phyloP scores from a whole-genome alignment of 371 early-diverging fungal species.

The Haplosporangium sp. region DNA sequence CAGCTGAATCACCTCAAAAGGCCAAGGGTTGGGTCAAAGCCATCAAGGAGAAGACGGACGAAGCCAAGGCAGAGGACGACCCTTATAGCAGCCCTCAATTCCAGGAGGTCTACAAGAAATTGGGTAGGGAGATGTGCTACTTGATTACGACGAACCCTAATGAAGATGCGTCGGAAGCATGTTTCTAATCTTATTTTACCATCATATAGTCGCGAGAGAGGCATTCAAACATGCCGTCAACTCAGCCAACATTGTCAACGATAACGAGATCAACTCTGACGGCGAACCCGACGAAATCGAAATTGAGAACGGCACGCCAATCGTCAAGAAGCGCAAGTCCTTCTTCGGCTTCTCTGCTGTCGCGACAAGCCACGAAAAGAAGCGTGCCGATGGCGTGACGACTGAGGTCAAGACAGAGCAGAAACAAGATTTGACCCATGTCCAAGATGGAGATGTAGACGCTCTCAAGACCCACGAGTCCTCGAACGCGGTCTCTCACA shows the following conservation, averaged over 20 bases:
- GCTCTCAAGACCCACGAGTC: slow-evolving; percentile 56
- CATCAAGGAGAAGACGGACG: slow-evolving; percentile 46
- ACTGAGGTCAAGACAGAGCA: slow-evolving; percentile 51
- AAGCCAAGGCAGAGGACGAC: slow-evolving; percentile 31
- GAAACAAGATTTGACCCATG: slow-evolving; percentile 54
- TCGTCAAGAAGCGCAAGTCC: slow-evolving; percentile 57
- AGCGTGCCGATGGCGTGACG: slow-evolving; percentile 48
- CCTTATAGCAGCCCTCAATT: slow-evolving; percentile 38
- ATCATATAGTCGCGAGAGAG: slow-evolving; percentile 39
- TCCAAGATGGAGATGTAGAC: slow-evolving; percentile 46
- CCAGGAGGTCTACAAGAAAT: slow-evolving; percentile 53
- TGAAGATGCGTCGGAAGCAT: background rate
- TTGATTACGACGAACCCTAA: background rate
- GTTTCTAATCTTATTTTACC: background rate
- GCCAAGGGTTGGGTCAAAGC: slow-evolving; percentile 58
- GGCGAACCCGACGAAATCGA: slow-evolving; percentile 56
- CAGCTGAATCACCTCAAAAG: slow-evolving; percentile 55
- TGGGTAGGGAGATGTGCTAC: slow-evolving; percentile 35
- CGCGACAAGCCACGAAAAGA: slow-evolving; percentile 52
- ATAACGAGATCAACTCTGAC: slow-evolving; percentile 51
- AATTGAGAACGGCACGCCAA: slow-evolving; percentile 43
- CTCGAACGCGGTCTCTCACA: slow-evolving; percentile 49
- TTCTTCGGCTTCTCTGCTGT: slow-evolving; percentile 55
- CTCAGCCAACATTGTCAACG: slow-evolving; percentile 38
- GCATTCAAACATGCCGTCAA: slow-evolving; percentile 53